Evolutionary conservation across 495 filamentous ascomycete genomes (phyloP).

Genomic region (Penicillium dipodomyicola): DNA sequence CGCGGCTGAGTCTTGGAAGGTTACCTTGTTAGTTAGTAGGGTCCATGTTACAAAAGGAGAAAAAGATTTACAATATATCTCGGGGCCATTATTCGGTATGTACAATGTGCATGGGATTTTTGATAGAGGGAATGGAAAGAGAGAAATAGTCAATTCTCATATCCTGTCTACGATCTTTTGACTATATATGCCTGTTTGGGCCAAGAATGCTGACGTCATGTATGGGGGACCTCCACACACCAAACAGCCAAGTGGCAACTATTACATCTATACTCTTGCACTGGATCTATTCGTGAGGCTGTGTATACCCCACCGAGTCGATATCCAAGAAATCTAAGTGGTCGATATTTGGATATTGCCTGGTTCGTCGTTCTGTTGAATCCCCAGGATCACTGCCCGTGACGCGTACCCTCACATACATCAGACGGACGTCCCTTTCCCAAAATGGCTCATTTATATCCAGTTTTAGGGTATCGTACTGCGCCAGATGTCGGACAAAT

Average conservation of each 20-base stretch:
- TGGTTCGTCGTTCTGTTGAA: background rate
- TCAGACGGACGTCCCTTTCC: background rate
- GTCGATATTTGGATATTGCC: background rate
- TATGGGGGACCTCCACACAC: too few relatives aligned
- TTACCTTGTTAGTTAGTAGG: conserved; percentile 3
- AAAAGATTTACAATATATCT: conserved; percentile 3
- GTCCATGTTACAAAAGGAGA: too few relatives aligned
- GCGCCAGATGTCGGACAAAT: background rate
- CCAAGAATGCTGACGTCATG: background rate
- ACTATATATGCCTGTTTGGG: background rate
- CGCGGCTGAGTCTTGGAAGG: conserved; percentile 6
- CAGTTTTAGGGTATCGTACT: background rate
- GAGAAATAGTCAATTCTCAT: too few relatives aligned
- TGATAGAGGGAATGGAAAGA: too few relatives aligned
- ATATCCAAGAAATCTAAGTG: background rate
- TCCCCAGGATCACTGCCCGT: background rate
- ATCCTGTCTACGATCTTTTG: background rate
- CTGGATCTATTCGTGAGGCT: background rate
- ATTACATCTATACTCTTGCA: background rate
- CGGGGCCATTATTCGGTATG: background rate
- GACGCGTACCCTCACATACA: background rate
- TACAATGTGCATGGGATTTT: too few relatives aligned
- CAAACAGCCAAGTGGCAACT: too few relatives aligned
- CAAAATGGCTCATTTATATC: background rate
- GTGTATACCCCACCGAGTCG: background rate